Evolutionary conservation across 1,284 basidiomycete species (phyloP), one percentile per base, ranked within the genome.

Genomic region (Malassezia obtusa): DNA sequence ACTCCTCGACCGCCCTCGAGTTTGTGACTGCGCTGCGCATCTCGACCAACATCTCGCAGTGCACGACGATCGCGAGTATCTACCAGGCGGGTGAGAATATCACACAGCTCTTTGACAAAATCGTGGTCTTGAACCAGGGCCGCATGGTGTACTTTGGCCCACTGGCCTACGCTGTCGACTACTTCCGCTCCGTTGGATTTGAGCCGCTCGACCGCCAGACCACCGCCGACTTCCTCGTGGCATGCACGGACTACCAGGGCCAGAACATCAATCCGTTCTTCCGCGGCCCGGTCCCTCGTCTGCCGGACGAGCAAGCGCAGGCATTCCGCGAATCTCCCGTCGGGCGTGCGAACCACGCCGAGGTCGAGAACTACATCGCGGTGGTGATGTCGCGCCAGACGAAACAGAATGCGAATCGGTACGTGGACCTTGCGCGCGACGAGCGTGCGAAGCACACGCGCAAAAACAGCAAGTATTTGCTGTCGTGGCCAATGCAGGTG

Each of bases 141-240:
- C 83, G 57, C 21, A 83, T 87, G 69, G 85, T 87, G 35, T 91
- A 83, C 79, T 88, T 83, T 69, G 89, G 89, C 5, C 81, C 82
- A 7, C 79, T 82, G 1, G 74, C 75, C 76, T 79, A 83, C 50
- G 89, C 88, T 14, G 83, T 86, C 46, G 76, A 77, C 3, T 90
- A 88, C 76, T 65, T 65, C 51, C 89, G 38, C 43, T 85, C 66
- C 74, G 78, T 90, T 52, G 89, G 89, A 8, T 92, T 83, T 77
- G 80, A 60, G 38, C 65, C 73, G 40, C 60, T 65, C 22, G 68
- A 74, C n/a, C 83, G 86, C 45, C 86, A 88, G 75, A 86, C 82
- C 0, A 83, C 82, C 0, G 79, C 78, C 71, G 77, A 78, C 57
- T 78, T 58, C 60, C 68, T 77, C 49, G 57, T 62, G 7, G 63